Evolutionary conservation across 2,329 filamentous ascomycete species (phyloP).

Genomic region (Botrytis cinerea): DNA sequence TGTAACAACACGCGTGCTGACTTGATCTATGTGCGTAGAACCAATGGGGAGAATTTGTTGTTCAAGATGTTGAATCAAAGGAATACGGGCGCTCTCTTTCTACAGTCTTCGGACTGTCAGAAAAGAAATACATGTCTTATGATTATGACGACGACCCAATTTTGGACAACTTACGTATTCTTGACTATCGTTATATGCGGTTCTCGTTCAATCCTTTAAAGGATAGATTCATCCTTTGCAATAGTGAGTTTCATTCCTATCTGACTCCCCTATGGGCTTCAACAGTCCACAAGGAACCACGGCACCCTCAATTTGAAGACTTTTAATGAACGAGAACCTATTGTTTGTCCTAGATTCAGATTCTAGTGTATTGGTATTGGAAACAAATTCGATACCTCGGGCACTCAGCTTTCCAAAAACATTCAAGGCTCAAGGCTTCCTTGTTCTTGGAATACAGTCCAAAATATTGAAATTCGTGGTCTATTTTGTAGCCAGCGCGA

Average conservation of each 20-base stretch:
- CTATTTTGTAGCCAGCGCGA: background rate
- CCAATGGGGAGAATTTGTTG: slow-evolving; percentile 89
- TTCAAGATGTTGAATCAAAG: slow-evolving; percentile 65
- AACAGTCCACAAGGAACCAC: background rate
- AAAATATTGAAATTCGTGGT: background rate
- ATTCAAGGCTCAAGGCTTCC: background rate
- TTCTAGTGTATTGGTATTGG: background rate
- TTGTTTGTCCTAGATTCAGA: background rate
- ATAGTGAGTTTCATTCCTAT: slow-evolving; percentile 49
- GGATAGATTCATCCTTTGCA: slow-evolving; percentile 84
- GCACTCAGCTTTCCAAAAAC: background rate
- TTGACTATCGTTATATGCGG: slow-evolving; percentile 93
- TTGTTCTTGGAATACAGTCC: background rate
- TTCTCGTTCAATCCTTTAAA: slow-evolving; percentile 88
- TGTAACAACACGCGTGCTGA: slow-evolving; percentile 32
- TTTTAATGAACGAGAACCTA: background rate
- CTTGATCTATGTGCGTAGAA: slow-evolving; percentile 57
- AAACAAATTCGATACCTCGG: no score
- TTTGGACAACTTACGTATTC: slow-evolving; percentile 69
- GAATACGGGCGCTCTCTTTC: slow-evolving; percentile 58
- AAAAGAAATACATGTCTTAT: slow-evolving; percentile 60
- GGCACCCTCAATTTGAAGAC: background rate
- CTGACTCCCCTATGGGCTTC: background rate
- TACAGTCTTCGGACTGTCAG: slow-evolving; percentile 66
- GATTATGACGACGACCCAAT: slow-evolving; percentile 79